Evolutionary conservation across 306 rosid genomes (phyloP), one percentile per base, ranked within the genome.

Genomic region (Quercus parvula): DNA sequence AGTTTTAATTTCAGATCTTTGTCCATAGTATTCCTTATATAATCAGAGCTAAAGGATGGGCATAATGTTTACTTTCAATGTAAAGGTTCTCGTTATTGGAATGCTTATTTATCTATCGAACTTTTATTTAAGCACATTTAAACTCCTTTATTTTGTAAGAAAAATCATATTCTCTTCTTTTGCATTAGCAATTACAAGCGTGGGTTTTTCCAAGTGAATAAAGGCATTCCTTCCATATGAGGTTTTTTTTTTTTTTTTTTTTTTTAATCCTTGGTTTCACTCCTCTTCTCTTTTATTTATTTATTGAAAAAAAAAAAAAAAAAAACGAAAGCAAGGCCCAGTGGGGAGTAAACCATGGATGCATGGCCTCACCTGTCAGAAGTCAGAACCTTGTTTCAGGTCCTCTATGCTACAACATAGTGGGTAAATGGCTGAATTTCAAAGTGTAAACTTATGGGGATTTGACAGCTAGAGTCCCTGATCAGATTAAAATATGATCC

Each of bases 1-100:
- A 24, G 76, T 38, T 78, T 78, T 79, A 74, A 41, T 54, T 79
- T 52, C 75, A 33, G 78, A 74, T 68, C 76, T 83, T 59, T 59
- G 12, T 22, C 25, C 31, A 49, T 49, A 12, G 17, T 49, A 49
- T 49, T 49, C 54, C 17, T 2, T 49, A 13, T 49, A 10, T 49
- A 10, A 10, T 49, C 4, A 49, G 54, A 2, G 54, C 4, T 12
- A 9, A 49, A 49, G 54, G 54, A 49, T 49, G 54, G 54, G 54
- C 54, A 49, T 2, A 49, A 49, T 49, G 54, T 49, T 46, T 2
- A 4, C 54, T 49, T 15, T 12, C 54, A 49, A 12, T 49, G 54
- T 49, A 49, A 12, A 49, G 15, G 15, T 2, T 46, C 52, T 46
- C 0, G 4, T 46, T 46, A 46, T 46, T 46, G 52, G 52, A 46